Percentiles rank a stretch among this genome's conserved stretches.
These are phyloP conservation scores for Meyerozyma athensensis DNA, from an alignment of 1,139 yeast genomes.

Conservation along the genomic window DNA sequence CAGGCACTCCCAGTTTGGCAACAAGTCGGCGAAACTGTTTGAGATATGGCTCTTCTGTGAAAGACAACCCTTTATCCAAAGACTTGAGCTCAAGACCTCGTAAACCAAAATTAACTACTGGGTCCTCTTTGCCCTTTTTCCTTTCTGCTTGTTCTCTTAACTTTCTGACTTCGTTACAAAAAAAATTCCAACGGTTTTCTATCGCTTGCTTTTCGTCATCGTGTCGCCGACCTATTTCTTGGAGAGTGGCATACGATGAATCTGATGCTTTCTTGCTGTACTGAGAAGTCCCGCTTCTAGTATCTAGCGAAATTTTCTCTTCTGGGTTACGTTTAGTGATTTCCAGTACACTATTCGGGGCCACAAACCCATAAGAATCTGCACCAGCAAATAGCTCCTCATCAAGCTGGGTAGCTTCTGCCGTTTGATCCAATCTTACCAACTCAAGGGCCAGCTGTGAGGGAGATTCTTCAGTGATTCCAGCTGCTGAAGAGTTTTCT, in stretches of 20 bases:
- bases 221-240: constrained; percentile 1
- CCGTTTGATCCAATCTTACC: neutral
- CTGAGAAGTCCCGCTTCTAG: neutral
- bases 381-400: neutral
- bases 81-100: neutral
- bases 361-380: neutral
- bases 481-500: neutral
- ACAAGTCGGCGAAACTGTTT: constrained; percentile 32
- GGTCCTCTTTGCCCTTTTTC: neutral
- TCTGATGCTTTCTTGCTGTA: neutral
- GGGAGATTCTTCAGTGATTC: neutral
- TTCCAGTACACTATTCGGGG: neutral
- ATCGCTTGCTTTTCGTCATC: neutral
- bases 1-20: constrained; percentile 43
- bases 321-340: neutral
- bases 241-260: constrained; percentile 2
- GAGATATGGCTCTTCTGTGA: constrained; percentile 7
- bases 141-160: neutral
- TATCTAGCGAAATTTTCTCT: neutral
- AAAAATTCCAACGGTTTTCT: neutral
- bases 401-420: neutral
- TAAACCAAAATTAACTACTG: neutral
- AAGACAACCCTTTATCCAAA: neutral
- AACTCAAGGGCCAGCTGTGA: neutral
- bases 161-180: neutral